Conservation (phyloP, 1,284 basidiomycete genomes). For the Ganoderma sp. region DNA sequence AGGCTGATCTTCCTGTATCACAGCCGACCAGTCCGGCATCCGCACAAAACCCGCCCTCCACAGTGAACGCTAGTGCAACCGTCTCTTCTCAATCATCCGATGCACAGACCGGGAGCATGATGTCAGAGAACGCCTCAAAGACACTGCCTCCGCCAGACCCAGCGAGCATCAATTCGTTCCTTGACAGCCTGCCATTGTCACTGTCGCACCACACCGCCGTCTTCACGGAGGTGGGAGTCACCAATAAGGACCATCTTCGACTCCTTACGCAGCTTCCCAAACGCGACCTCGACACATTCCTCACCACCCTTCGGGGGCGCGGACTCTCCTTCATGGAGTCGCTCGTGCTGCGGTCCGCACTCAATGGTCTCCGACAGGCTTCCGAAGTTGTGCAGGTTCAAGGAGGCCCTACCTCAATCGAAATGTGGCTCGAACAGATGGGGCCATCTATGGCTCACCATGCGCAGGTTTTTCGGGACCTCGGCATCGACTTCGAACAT, state of each 20-base stretch:
- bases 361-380: constrained; percentile 9
- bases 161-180: background rate
- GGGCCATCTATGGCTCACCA: constrained; percentile 13
- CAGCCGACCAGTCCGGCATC: background rate
- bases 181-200: background rate
- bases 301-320: constrained; percentile 9
- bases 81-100: background rate
- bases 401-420: constrained; percentile 8
- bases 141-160: background rate
- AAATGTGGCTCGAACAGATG: constrained; percentile 12
- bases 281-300: background rate
- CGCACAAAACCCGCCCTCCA: background rate
- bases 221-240: background rate
- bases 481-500: constrained; percentile 18
- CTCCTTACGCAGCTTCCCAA: background rate
- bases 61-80: too few species aligned
- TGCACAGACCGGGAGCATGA: background rate
- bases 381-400: background rate
- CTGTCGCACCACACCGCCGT: background rate
- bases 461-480: constrained; percentile 12
- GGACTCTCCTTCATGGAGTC: constrained; percentile 25
- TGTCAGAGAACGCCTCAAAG: background rate
- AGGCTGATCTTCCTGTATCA: background rate
- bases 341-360: constrained; percentile 20
- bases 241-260: background rate